Conservation (phyloP, 1,284 basidiomycete species). For the Pterulicium gracile region DNA sequence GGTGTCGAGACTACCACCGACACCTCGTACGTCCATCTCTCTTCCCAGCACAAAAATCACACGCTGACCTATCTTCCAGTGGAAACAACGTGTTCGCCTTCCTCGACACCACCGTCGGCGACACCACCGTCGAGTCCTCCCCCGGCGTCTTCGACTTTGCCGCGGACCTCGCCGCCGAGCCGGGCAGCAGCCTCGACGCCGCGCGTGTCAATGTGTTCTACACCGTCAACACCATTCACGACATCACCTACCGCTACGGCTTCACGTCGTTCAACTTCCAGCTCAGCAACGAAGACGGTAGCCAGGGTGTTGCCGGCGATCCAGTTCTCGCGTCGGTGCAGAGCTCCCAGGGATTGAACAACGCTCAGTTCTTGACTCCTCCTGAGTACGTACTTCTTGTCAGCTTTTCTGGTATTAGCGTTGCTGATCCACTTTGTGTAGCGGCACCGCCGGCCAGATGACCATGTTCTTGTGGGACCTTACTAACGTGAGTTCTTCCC, state of each 20-base stretch:
- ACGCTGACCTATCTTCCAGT: too few relatives aligned
- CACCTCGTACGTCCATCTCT: not conserved
- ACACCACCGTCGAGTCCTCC: not conserved
- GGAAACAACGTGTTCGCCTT: not conserved
- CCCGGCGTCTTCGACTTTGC: not conserved
- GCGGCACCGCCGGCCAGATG: slow-evolving; percentile 19
- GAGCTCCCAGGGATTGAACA: slow-evolving; percentile 11
- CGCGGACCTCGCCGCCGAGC: not conserved
- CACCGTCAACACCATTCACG: not conserved
- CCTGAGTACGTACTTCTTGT: not conserved
- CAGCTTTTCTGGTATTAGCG: not conserved
- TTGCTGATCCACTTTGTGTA: slow-evolving; percentile 14
- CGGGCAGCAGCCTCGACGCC: not conserved
- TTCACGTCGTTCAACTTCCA: slow-evolving; percentile 4
- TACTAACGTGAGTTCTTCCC: slow-evolving; percentile 12
- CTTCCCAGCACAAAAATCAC: too few relatives aligned
- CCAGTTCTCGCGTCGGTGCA: not conserved
- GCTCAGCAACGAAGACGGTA: not conserved
- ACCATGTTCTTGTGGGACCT: slow-evolving; percentile 22
- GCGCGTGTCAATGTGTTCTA: slow-evolving; percentile 1
- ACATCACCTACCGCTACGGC: slow-evolving; percentile 2
- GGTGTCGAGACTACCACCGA: not conserved
- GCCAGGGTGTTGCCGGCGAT: not conserved
- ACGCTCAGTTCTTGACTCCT: slow-evolving; percentile 19
- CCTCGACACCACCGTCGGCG: not conserved